A percentile compares a stretch with the other conserved stretches of the same genome.
These are phyloP conservation scores for Diaporthe vexans DNA, from an alignment of 2,329 filamentous ascomycete genomes.

Conservation along the genomic window DNA sequence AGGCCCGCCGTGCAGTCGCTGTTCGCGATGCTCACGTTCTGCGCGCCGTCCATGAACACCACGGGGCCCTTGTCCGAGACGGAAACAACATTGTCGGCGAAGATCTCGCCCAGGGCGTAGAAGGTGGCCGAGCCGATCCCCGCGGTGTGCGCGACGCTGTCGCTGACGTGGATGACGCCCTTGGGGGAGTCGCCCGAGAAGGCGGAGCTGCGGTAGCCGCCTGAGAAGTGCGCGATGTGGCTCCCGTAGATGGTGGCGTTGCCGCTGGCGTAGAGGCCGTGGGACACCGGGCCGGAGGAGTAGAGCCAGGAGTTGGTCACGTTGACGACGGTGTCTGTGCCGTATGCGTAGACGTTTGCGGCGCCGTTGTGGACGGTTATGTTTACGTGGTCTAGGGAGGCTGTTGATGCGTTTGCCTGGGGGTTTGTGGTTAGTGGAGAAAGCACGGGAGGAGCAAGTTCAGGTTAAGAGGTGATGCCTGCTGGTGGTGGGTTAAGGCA, in stretches of 20 bases:
- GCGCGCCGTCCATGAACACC: constrained; percentile 49
- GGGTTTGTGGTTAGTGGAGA: constrained; percentile 29
- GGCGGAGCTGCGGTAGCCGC: constrained; percentile 49
- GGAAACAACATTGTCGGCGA: constrained; percentile 48
- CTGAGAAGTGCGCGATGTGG: constrained; percentile 49
- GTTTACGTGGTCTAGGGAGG: constrained; percentile 47
- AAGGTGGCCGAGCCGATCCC: constrained; percentile 51
- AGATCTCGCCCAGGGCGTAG: constrained; percentile 49
- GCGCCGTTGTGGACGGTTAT: constrained; percentile 53
- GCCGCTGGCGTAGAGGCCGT: constrained; percentile 51
- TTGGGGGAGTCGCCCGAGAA: constrained; percentile 51
- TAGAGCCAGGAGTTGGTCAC: constrained; percentile 49
- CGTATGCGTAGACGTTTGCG: constrained; percentile 51
- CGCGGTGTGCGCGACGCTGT: constrained; percentile 48
- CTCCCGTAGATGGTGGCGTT: constrained; percentile 49
- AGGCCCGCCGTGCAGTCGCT: constrained; percentile 47
- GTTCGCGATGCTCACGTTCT: constrained; percentile 45
- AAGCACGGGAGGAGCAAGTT: background rate
- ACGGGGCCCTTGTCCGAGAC: constrained; percentile 45
- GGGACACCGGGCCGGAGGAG: constrained; percentile 50
- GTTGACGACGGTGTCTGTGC: constrained; percentile 47
- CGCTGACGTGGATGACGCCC: constrained; percentile 48
- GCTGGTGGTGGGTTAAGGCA: too few species aligned
- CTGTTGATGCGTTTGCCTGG: constrained; percentile 47
- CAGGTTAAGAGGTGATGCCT: background rate